Evolutionary conservation across 371 early-diverging fungal genomes (phyloP), one percentile per base, ranked within the genome.

Genomic region (Mucor mucedo): DNA sequence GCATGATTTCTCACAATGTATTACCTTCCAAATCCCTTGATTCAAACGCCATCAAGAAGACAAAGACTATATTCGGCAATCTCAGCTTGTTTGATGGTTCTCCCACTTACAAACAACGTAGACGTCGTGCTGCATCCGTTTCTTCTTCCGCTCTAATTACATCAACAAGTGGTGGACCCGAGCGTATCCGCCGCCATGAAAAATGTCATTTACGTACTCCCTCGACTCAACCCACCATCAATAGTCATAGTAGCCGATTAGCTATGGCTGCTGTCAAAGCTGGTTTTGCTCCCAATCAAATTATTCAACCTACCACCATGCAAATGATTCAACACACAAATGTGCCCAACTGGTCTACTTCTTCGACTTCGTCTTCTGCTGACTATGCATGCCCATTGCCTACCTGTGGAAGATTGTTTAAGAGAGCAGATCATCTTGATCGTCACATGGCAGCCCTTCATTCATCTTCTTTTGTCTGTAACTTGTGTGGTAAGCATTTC

Each of bases 391-490:
- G 87, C 52, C 63, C 77, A 21, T 65, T 82, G 2, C 64, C 74
- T 44, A 67, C 71, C 4, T 87, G 87, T 54, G 72, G 79, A 33
- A 79, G 80, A 16, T 45, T 78, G 10, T 87, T 86, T 69, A 93
- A 94, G 69, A 83, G 93, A 4, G 77, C 86, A 44, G 95, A 95
- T 64, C 93, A 95, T 70, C 73, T 95, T 54, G 89, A 91, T 54
- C 84, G 95, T 27, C 95, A 94, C 68, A 75, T 89, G 66, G 87
- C 90, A 33, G 86, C 89, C 9, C 89, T 91, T 68, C 89, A 91
- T 35, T 81, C 87, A 66, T 42, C 42, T 10, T 62, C 52, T 30
- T 65, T 61, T 53, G 11, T 69, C 3, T 72, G 72, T 27, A 48
- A 32, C 5, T 3, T 72, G 2, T 73, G 73, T n/a, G 70, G 66